Conservation (phyloP, 148 eudicot species). For the Vaccinium vitisidaea region DNA sequence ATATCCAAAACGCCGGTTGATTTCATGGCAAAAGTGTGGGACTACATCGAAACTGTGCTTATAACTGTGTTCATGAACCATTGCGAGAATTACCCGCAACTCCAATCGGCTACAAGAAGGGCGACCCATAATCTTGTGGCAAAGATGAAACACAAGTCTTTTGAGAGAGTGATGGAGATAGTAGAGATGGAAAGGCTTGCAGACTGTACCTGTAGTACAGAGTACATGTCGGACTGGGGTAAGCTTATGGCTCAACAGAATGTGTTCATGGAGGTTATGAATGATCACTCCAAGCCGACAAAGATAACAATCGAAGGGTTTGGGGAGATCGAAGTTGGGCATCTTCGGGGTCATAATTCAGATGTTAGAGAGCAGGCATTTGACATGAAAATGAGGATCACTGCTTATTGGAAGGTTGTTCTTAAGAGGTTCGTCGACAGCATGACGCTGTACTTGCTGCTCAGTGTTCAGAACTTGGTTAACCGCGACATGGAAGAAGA, state of each 20-base stretch:
- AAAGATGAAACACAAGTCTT: constrained; percentile 30
- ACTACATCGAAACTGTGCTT: constrained; percentile 38
- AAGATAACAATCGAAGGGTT: constrained; percentile 23
- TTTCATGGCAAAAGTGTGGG: constrained; percentile 40
- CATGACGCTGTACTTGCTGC: constrained; percentile 49
- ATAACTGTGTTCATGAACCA: constrained; percentile 31
- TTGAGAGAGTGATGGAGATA: constrained; percentile 33
- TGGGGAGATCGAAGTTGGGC: constrained; percentile 35
- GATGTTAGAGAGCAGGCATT: constrained; percentile 26
- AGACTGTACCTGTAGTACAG: constrained; percentile 43
- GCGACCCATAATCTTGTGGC: constrained; percentile 28
- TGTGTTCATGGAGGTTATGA: constrained; percentile 20
- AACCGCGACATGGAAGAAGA: constrained; percentile 46
- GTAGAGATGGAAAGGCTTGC: constrained; percentile 46
- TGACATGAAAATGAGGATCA: constrained; percentile 39
- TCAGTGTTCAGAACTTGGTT: constrained; percentile 44
- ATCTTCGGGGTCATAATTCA: constrained; percentile 21
- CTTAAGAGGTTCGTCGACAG: constrained; percentile 51
- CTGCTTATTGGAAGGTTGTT: constrained; percentile 55
- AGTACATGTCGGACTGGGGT: constrained; percentile 37
- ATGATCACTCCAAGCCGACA: background rate
- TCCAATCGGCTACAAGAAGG: constrained; percentile 30
- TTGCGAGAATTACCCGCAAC: constrained; percentile 36
- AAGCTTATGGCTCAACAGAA: constrained; percentile 27
- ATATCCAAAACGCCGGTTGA: constrained; percentile 29